These are phyloP conservation scores for Trypanosomatidae sp. DNA, from an alignment of 208 protist genomes.

Conservation along the genomic window DNA sequence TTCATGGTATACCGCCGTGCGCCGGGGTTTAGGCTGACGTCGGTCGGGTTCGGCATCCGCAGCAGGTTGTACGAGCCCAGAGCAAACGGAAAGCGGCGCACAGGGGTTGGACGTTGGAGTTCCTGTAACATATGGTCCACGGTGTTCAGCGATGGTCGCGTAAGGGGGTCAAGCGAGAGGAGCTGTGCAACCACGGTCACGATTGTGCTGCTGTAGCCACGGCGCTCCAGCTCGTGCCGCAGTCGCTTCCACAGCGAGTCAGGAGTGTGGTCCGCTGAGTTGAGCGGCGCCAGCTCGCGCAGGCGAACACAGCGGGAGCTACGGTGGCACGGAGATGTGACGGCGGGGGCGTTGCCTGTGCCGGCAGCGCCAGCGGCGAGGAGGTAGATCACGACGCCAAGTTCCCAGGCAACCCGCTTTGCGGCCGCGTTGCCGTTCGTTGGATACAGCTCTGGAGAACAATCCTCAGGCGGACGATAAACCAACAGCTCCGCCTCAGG, in stretches of 20 bases:
- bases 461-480: slow-evolving; percentile 21
- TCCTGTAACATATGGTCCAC: slow-evolving; percentile 56
- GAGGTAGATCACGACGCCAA: slow-evolving; percentile 56
- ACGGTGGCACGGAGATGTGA: not conserved
- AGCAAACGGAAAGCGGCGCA: slow-evolving; percentile 75
- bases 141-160: slow-evolving; percentile 46
- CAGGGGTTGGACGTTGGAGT: slow-evolving; percentile 51
- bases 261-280: slow-evolving; percentile 50
- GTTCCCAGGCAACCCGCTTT: slow-evolving; percentile 51
- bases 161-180: slow-evolving; percentile 62
- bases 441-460: slow-evolving; percentile 4
- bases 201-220: slow-evolving; percentile 50
- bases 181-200: slow-evolving; percentile 52
- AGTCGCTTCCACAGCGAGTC: slow-evolving; percentile 43
- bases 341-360: slow-evolving; percentile 4
- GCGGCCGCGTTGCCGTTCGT: slow-evolving; percentile 8
- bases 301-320: not conserved
- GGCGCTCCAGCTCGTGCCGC: slow-evolving; percentile 38
- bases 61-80: slow-evolving; percentile 63
- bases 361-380: slow-evolving; percentile 35
- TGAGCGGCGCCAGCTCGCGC: slow-evolving; percentile 42
- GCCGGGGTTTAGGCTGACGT: slow-evolving; percentile 46
- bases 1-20: slow-evolving; percentile 52
- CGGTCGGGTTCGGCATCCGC: slow-evolving; percentile 30
- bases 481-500: not conserved